Conservation (phyloP, 345 rosid genomes). For the Salix arbutifolia region DNA sequence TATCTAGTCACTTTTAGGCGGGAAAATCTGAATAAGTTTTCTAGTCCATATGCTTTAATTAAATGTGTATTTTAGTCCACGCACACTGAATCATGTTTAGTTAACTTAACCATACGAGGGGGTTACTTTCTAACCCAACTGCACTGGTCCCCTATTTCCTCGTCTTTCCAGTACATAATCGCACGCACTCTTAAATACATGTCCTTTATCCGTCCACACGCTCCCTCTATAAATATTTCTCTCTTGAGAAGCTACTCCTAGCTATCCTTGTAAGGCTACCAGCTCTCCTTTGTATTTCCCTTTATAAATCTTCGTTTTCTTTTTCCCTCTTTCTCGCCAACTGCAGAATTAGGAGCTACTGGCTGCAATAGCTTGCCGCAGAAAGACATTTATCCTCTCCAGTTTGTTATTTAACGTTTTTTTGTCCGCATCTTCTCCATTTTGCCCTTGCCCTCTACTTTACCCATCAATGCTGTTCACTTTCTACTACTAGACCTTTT, state of each 20-base stretch:
- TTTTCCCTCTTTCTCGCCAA: not conserved
- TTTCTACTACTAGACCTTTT: not conserved
- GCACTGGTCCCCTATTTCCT: not conserved
- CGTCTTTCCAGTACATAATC: not conserved
- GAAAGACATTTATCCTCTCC: not conserved
- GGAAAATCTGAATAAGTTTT: no score
- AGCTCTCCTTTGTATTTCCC: not conserved
- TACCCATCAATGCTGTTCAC: not conserved
- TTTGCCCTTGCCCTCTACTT: not conserved
- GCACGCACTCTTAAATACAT: not conserved
- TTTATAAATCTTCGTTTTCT: not conserved
- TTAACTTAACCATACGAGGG: not conserved
- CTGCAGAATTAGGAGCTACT: not conserved
- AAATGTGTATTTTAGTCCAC: no score
- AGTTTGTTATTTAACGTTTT: constrained; percentile 20
- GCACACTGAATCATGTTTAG: not conserved
- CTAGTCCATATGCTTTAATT: no score
- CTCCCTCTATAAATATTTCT: not conserved
- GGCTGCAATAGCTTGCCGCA: not conserved
- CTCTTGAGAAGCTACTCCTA: not conserved
- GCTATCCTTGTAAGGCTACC: not conserved
- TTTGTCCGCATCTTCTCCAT: not conserved
- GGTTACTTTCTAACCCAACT: not conserved
- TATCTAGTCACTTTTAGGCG: no score
- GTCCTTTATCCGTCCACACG: not conserved